A percentile compares a stretch with the other conserved stretches of the same genome.
Evolutionary conservation across 495 filamentous ascomycete genomes (phyloP).

Genomic region (Bryoglossum gracile): DNA sequence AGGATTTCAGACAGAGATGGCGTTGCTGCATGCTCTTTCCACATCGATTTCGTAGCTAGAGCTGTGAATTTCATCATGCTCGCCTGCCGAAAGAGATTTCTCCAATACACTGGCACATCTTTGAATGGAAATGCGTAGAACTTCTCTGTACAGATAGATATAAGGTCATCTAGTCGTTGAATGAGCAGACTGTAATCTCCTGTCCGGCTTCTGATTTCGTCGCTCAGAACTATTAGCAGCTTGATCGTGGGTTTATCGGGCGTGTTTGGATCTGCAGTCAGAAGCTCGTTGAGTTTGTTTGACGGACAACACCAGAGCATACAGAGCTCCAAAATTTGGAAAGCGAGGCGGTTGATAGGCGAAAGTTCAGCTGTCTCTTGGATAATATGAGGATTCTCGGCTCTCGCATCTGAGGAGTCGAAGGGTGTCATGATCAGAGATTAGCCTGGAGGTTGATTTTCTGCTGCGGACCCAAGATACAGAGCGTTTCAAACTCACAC

Average conservation of each 20-base stretch:
- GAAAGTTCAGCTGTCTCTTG: no score
- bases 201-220: constrained; percentile 1
- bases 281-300: no score
- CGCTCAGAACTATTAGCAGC: background rate
- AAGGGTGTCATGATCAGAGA: no score
- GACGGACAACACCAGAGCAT: no score
- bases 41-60: constrained; percentile 23
- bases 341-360: no score
- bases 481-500: no score
- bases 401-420: no score
- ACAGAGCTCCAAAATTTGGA: no score
- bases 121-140: constrained; percentile 71
- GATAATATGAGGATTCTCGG: no score
- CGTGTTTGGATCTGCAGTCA: no score
- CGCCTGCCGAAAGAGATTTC: constrained; percentile 70
- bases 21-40: constrained; percentile 9
- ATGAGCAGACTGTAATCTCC: constrained; percentile 15
- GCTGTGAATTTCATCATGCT: constrained; percentile 55
- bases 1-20: constrained; percentile 2
- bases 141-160: constrained; percentile 42
- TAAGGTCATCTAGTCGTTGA: constrained; percentile 38
- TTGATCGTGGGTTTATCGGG: constrained; percentile 4
- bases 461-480: no score
- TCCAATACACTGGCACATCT: constrained; percentile 69
- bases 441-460: no score